Percentiles rank a stretch among this genome's conserved stretches.
These are phyloP conservation scores for Candida namnaoensis DNA, from an alignment of 805 yeast genomes.

Conservation along the genomic window DNA sequence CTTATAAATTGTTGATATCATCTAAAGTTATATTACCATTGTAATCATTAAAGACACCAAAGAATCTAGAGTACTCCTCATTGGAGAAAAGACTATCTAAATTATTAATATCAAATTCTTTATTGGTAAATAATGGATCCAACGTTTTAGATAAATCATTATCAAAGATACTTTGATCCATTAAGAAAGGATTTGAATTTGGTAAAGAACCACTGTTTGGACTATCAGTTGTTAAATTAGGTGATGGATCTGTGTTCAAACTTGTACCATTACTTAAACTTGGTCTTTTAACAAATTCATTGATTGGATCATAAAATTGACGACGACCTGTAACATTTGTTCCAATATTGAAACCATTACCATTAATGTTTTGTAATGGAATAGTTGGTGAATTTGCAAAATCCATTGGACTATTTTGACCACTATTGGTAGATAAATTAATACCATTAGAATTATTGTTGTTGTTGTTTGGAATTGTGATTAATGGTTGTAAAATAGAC, in stretches of 20 bases:
- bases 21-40: not conserved
- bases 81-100: slow-evolving; percentile 4
- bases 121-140: not conserved
- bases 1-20: too few relatives aligned
- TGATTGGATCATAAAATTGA: slow-evolving; percentile 2
- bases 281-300: not conserved
- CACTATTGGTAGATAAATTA: too few relatives aligned
- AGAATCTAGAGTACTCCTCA: slow-evolving; percentile 16
- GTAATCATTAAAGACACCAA: slow-evolving; percentile 17
- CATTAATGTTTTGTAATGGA: too few relatives aligned
- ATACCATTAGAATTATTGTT: not conserved
- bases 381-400: not conserved
- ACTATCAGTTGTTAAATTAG: not conserved
- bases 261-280: not conserved
- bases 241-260: not conserved
- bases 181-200: too few relatives aligned
- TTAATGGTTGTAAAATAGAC: slow-evolving; percentile 11
- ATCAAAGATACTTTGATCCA: too few relatives aligned
- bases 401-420: too few relatives aligned
- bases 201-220: not conserved
- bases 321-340: not conserved
- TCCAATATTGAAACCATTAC: not conserved
- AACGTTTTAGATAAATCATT: not conserved
- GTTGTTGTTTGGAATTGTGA: not conserved
- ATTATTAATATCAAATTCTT: not conserved